These are phyloP conservation scores for Bolboschoenus planiculmis DNA, from an alignment of 176 grass and related monocot species.

Conservation along the genomic window DNA sequence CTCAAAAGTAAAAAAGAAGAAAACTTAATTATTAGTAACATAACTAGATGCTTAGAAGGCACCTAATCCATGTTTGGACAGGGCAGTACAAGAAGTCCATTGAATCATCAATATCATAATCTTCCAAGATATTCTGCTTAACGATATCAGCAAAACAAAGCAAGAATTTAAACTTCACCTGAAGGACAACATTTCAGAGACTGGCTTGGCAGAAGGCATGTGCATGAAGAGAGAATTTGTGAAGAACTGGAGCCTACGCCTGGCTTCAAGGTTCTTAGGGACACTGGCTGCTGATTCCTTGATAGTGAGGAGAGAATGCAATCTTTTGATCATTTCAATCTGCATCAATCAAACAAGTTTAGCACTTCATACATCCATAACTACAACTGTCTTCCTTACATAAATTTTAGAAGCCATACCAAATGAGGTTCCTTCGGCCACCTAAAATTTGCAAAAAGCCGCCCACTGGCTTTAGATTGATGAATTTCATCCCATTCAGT, in stretches of 20 bases:
- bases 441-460: slow-evolving; percentile 65
- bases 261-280: slow-evolving; percentile 86
- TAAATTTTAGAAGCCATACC: slow-evolving; percentile 35
- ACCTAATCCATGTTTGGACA: neutral
- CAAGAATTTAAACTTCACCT: slow-evolving; percentile 38
- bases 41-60: neutral
- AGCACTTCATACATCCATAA: neutral
- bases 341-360: slow-evolving; percentile 28
- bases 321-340: slow-evolving; percentile 70
- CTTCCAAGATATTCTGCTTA: neutral
- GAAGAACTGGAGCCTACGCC: slow-evolving; percentile 77
- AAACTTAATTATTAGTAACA: neutral
- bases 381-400: neutral
- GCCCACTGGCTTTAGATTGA: slow-evolving; percentile 52
- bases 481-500: slow-evolving; percentile 61
- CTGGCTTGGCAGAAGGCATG: slow-evolving; percentile 65
- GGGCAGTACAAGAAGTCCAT: neutral
- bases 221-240: slow-evolving; percentile 85
- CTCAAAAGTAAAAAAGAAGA: neutral
- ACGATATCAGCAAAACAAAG: slow-evolving; percentile 9
- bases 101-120: neutral
- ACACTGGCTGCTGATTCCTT: slow-evolving; percentile 89
- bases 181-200: slow-evolving; percentile 87
- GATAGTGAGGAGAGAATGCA: slow-evolving; percentile 85
- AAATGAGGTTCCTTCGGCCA: slow-evolving; percentile 74